Evolutionary conservation across 2,329 filamentous ascomycete species (phyloP).

Genomic region (Xylaria sp.): DNA sequence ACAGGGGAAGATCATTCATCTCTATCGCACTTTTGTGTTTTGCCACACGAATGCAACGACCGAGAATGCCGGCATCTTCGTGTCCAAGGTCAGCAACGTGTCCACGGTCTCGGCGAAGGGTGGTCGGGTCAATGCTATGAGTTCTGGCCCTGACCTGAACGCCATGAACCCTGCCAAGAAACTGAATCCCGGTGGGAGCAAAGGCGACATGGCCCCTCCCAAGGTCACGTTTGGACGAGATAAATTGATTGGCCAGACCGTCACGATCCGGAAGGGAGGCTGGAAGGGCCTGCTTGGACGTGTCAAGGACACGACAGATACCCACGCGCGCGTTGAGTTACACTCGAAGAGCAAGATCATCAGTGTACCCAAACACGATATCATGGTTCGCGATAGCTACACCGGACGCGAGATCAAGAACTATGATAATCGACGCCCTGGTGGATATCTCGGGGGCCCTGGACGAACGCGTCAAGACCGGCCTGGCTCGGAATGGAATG

Average conservation of each 20-base stretch:
- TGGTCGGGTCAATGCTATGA: constrained; percentile 67
- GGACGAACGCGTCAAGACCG: constrained; percentile 50
- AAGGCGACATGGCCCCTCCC: constrained; percentile 66
- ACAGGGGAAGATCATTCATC: constrained; percentile 87
- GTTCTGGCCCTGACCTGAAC: constrained; percentile 74
- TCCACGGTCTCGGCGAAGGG: constrained; percentile 93
- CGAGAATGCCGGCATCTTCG: constrained; percentile 89
- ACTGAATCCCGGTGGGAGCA: constrained; percentile 62
- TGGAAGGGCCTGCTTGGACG: constrained; percentile 94
- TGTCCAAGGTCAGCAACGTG: constrained; percentile 82
- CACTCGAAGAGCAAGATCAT: constrained; percentile 94
- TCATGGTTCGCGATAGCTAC: constrained; percentile 84
- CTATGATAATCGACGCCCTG: constrained; percentile 52
- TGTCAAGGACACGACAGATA: constrained; percentile 91
- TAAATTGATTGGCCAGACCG: constrained; percentile 84
- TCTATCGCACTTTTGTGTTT: constrained; percentile 91
- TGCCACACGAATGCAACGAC: constrained; percentile 80
- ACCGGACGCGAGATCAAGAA: constrained; percentile 81
- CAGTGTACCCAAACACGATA: constrained; percentile 76
- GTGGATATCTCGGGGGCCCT: constrained; percentile 48
- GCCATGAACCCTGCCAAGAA: constrained; percentile 92
- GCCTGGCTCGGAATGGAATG: constrained; percentile 59
- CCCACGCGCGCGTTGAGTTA: constrained; percentile 84
- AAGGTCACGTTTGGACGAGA: constrained; percentile 77
- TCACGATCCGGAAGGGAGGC: constrained; percentile 82